A percentile compares a stretch with the other conserved stretches of the same genome.
These are phyloP conservation scores for Raphanus raphanistrum DNA, from an alignment of 345 rosid genomes.

Conservation along the genomic window DNA sequence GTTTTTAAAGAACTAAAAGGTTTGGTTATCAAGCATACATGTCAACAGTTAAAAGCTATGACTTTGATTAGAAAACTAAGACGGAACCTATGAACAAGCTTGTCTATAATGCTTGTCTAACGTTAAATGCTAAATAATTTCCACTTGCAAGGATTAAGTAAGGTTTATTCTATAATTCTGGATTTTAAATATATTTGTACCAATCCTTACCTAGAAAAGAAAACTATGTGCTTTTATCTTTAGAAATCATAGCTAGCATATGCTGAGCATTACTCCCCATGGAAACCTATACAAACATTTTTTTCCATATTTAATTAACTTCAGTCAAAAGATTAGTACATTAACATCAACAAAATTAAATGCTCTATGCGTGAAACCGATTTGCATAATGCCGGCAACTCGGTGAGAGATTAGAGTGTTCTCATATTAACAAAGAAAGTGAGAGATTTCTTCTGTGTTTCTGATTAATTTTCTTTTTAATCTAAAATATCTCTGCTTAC, in stretches of 20 bases:
- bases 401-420: slow-evolving; percentile 27
- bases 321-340: slow-evolving; percentile 24
- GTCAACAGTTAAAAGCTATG: slow-evolving; percentile 32
- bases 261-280: slow-evolving; percentile 32
- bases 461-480: not conserved
- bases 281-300: slow-evolving; percentile 10
- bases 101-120: slow-evolving; percentile 10
- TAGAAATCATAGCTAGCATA: slow-evolving; percentile 29
- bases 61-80: slow-evolving; percentile 27
- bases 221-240: not conserved
- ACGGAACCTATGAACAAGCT: slow-evolving; percentile 23
- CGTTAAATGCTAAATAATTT: slow-evolving; percentile 17
- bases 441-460: slow-evolving; percentile 24
- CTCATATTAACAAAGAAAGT: slow-evolving; percentile 15
- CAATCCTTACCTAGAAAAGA: slow-evolving; percentile 13
- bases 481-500: not conserved
- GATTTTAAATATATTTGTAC: slow-evolving; percentile 11
- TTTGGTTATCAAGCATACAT: slow-evolving; percentile 34
- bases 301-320: slow-evolving; percentile 5
- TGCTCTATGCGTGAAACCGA: slow-evolving; percentile 2
- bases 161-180: slow-evolving; percentile 32
- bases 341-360: slow-evolving; percentile 4
- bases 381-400: not conserved
- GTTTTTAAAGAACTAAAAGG: slow-evolving; percentile 10
- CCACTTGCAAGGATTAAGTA: slow-evolving; percentile 21